Evolutionary conservation across 495 filamentous ascomycete species (phyloP).

Genomic region (Aspergillus conjunctus): DNA sequence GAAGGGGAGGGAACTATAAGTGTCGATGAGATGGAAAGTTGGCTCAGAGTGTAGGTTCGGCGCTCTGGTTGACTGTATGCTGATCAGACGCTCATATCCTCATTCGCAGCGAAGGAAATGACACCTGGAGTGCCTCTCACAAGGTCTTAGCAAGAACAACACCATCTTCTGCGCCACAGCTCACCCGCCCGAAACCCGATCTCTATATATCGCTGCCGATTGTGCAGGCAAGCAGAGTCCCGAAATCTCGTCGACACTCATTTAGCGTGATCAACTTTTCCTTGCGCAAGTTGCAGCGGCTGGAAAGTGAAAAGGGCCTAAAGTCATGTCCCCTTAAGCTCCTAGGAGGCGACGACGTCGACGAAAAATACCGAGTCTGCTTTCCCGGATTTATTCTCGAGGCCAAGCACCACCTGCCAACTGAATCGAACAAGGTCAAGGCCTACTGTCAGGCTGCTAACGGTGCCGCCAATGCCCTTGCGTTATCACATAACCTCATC

Average conservation of each 20-base stretch:
- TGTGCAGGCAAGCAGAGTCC: neutral
- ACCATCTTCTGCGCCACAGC: neutral
- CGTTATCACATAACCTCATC: constrained; percentile 1
- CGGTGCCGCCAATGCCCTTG: constrained; percentile 8
- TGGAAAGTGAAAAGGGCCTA: constrained; percentile 3
- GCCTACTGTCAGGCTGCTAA: constrained; percentile 13
- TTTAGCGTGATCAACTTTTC: neutral
- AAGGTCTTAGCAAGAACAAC: constrained; percentile 2
- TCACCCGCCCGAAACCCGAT: constrained; percentile 6
- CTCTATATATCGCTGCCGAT: constrained; percentile 14
- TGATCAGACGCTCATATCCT: neutral
- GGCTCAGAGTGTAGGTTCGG: constrained; percentile 10
- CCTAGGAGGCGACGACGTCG: neutral
- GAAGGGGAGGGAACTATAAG: neutral
- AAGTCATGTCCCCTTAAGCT: constrained; percentile 4
- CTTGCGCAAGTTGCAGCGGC: too few relatives aligned
- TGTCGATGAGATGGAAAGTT: neutral
- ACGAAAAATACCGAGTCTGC: neutral
- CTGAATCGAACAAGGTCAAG: neutral
- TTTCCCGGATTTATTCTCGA: constrained; percentile 12
- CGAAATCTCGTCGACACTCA: neutral
- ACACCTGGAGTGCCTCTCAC: neutral
- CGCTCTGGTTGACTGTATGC: neutral
- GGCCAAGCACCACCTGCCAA: neutral
- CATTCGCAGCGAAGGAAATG: constrained; percentile 5